A percentile compares a stretch with the other conserved stretches of the same genome.
These are phyloP conservation scores for Ramaria sp. DNA, from an alignment of 768 basidiomycete species.

Conservation along the genomic window DNA sequence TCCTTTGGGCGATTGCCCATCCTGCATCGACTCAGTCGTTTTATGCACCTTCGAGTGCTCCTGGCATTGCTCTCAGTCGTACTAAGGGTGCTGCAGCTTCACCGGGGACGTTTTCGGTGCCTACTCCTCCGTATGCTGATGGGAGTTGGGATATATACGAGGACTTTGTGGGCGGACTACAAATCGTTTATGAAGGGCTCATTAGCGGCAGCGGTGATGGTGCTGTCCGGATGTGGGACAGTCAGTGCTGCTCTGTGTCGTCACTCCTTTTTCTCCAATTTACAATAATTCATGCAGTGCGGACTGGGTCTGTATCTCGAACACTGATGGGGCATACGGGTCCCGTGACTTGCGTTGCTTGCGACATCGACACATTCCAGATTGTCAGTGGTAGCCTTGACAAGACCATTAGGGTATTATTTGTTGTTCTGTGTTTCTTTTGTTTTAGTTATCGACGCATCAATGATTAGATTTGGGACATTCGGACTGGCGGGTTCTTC, in stretches of 20 bases:
- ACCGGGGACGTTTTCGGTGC: conserved; percentile 62
- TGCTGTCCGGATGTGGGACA: conserved; percentile 99
- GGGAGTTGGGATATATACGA: conserved; percentile 92
- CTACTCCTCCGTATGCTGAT: conserved; percentile 80
- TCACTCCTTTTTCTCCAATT: not conserved
- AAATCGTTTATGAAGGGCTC: conserved; percentile 97
- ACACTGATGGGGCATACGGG: conserved; percentile 88
- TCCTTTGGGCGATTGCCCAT: conserved; percentile 98
- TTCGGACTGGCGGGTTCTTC: conserved; percentile 77
- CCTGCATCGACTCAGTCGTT: conserved; percentile 33
- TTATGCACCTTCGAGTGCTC: not conserved
- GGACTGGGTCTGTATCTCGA: conserved; percentile 93
- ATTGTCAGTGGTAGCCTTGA: conserved; percentile 90
- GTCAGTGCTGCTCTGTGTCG: conserved; percentile 38
- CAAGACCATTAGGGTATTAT: conserved; percentile 75
- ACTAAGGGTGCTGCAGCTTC: conserved; percentile 45
- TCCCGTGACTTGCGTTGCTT: conserved; percentile 76
- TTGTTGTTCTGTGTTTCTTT: not conserved
- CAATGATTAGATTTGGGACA: conserved; percentile 77
- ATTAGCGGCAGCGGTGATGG: conserved; percentile 97
- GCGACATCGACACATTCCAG: conserved; percentile 91
- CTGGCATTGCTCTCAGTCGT: conserved; percentile 29
- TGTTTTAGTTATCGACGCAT: not conserved
- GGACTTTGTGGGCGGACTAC: conserved; percentile 95
- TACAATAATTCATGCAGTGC: conserved; percentile 46